Evolutionary conservation across 108 stramenopile species (phyloP).

Genomic region (Nannochloropsis granulata): DNA sequence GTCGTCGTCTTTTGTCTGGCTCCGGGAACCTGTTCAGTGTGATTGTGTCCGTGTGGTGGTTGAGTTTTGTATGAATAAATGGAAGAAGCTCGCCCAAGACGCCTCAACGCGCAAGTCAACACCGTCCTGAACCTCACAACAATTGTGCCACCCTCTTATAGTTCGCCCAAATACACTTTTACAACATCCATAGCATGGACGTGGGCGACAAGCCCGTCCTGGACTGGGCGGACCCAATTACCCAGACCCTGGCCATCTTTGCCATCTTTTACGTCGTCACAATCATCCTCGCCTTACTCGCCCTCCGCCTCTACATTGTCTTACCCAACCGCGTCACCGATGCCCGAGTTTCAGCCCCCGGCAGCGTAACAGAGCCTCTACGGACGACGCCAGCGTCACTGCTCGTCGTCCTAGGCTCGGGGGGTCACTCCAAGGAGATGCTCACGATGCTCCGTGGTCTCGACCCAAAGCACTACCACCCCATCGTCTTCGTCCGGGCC

Average conservation of each 20-base stretch:
- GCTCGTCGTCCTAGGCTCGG: conserved; percentile 59
- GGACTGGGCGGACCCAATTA: neutral
- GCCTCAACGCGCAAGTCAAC: no score
- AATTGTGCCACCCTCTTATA: no score
- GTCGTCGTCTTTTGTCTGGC: no score
- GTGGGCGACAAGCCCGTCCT: neutral
- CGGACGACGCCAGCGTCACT: conserved; percentile 36
- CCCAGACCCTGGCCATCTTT: neutral
- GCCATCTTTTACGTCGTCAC: neutral
- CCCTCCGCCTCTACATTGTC: neutral
- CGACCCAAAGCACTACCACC: conserved; percentile 40
- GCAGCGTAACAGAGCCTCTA: neutral
- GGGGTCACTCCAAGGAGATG: conserved; percentile 81
- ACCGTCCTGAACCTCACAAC: no score
- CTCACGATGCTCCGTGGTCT: conserved; percentile 45
- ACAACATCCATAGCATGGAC: no score
- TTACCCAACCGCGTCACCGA: neutral
- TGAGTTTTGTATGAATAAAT: no score
- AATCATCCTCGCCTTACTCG: neutral
- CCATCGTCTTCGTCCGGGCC: conserved; percentile 49
- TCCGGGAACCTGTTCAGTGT: no score
- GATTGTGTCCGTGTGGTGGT: no score
- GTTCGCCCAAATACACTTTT: no score
- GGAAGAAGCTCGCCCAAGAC: no score
- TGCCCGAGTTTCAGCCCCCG: neutral